These are phyloP conservation scores for Calycina herbarum DNA, from an alignment of 2,329 filamentous ascomycete genomes.

Conservation along the genomic window DNA sequence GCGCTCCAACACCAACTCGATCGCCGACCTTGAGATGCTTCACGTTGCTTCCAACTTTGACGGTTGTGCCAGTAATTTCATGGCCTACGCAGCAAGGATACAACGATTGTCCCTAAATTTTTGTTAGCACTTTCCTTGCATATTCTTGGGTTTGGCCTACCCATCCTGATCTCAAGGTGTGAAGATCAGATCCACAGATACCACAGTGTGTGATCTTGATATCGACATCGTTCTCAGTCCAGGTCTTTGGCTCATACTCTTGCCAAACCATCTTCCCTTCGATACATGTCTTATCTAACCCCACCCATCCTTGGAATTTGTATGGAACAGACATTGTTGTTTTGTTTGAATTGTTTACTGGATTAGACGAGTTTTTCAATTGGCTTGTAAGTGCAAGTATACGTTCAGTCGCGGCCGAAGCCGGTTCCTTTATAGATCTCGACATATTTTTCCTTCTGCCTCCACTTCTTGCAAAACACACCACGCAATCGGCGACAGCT, in stretches of 20 bases:
- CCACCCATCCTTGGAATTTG: constrained; percentile 43
- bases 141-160: constrained; percentile 10
- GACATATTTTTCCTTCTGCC: constrained; percentile 19
- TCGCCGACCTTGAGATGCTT: constrained; percentile 52
- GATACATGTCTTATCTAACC: constrained; percentile 35
- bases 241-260: constrained; percentile 48
- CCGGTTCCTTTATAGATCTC: constrained; percentile 22
- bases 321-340: constrained; percentile 35
- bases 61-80: constrained; percentile 50
- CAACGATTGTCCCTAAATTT: constrained; percentile 39
- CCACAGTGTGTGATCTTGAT: constrained; percentile 53
- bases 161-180: constrained; percentile 39
- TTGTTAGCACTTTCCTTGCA: neutral
- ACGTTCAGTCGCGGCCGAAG: constrained; percentile 27
- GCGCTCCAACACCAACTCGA: constrained; percentile 54
- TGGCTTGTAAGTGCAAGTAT: constrained; percentile 30
- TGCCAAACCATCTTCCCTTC: constrained; percentile 40
- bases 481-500: neutral
- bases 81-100: constrained; percentile 49
- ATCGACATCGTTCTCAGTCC: constrained; percentile 52
- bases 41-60: constrained; percentile 46
- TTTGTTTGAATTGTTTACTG: constrained; percentile 25
- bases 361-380: constrained; percentile 28
- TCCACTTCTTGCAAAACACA: constrained; percentile 21
- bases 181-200: constrained; percentile 45